A percentile compares a stretch with the other conserved stretches of the same genome.
phyloP scores from a whole-genome alignment of 106 monocot species.

The Phalaenopsis equestris region DNA sequence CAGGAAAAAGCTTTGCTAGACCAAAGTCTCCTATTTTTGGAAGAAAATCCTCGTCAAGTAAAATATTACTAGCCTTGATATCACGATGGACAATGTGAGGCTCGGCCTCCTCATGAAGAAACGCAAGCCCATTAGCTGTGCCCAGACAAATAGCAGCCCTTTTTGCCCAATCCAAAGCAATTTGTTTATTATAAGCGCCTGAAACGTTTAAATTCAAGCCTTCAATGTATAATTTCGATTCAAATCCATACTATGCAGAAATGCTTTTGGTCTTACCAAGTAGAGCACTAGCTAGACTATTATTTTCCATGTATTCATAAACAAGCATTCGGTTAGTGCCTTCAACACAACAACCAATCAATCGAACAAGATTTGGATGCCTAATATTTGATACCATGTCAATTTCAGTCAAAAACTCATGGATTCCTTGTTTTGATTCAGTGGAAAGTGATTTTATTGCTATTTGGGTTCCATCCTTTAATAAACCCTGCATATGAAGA shows the following conservation, averaged over 20 bases:
- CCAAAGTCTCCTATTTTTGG: conserved; percentile 63
- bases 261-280: conserved; percentile 23
- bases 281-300: conserved; percentile 34
- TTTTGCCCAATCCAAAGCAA: conserved; percentile 32
- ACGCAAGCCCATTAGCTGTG: conserved; percentile 40
- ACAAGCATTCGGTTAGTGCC: conserved; percentile 36
- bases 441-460: conserved; percentile 48
- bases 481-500: conserved; percentile 26
- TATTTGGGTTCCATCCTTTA: conserved; percentile 32
- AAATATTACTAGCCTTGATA: conserved; percentile 55
- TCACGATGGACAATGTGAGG: conserved; percentile 48
- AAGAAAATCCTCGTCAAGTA: conserved; percentile 31
- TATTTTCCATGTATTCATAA: conserved; percentile 54
- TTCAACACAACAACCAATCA: conserved; percentile 54
- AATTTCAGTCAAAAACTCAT: conserved; percentile 61
- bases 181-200: conserved; percentile 26
- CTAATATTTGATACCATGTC: conserved; percentile 35
- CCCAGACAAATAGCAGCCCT: conserved; percentile 40
- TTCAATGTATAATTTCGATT: background rate
- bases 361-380: conserved; percentile 46
- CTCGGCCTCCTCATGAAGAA: conserved; percentile 48
- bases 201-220: background rate
- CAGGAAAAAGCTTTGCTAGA: conserved; percentile 54
- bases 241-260: background rate
- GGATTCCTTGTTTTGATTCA: conserved; percentile 56